Evolutionary conservation across 768 basidiomycete genomes (phyloP), one percentile per base, ranked within the genome.

Genomic region (Leucocoprinus sp.): DNA sequence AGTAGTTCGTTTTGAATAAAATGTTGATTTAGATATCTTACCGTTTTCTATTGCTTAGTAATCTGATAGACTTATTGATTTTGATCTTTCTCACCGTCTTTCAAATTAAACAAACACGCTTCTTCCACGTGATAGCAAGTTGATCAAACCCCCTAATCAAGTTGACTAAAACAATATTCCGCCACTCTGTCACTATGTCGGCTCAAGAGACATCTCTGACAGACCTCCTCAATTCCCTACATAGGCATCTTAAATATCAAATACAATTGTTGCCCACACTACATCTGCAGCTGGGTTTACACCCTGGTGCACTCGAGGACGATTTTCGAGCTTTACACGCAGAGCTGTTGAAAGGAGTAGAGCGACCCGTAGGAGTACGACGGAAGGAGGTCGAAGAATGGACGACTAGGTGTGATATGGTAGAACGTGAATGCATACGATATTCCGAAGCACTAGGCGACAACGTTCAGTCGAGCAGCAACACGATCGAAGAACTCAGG

Each of bases 201-300:
- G 51, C 54, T 45, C 53, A 60, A 19, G 51, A 36, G 37, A 42
- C 62, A 17, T 54, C 61, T 6, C 56, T 89, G 37, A 86, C 82
- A 28, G 69, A 81, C 8, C 72, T 91, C 12, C 71, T 92, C 7
- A 78, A 84, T 59, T 82, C 86, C 17, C 62, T 93, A 21, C 85
- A 90, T 52, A 72, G 79, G 2, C 84, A 87, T 60, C 67, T 92
- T 4, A 84, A 85, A 60, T 65, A 80, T 1, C 90, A 93, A 63
- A 89, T 87, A 0, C 82, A 85, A 51, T 70, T 89, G 24, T 69
- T 95, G 2, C 89, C 89, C 12, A 79, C 82, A 5, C 69, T 95
- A 3, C 90, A 93, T 62, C 71, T 77, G 1, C 88, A 88, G 56
- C 84, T 95, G 12, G 90, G 88, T 24, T 72, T 93, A 11, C 88